These are phyloP conservation scores for Populus nigra DNA, from an alignment of 345 rosid species.

Conservation along the genomic window DNA sequence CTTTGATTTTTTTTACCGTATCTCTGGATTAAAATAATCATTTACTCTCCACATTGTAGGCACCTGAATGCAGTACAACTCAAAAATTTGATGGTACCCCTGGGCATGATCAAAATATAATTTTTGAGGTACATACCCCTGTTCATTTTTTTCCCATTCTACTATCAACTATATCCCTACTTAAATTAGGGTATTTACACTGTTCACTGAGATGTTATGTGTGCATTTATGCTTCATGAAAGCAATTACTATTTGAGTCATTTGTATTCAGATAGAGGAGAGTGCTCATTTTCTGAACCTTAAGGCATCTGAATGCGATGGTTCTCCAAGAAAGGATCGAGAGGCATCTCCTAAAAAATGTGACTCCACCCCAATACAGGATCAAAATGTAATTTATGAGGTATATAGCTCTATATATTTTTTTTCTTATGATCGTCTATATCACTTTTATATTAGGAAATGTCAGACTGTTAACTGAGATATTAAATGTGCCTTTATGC, in stretches of 20 bases:
- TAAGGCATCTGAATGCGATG: slow-evolving; percentile 14
- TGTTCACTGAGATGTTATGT: not conserved
- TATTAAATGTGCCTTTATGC: not conserved
- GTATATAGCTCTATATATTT: not conserved
- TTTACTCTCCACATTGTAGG: no score
- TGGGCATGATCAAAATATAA: slow-evolving; percentile 17
- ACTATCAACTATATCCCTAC: not conserved
- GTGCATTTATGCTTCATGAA: not conserved
- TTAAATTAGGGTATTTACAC: not conserved
- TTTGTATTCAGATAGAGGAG: slow-evolving; percentile 14
- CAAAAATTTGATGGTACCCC: slow-evolving; percentile 4
- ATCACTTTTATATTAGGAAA: not conserved
- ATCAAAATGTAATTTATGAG: slow-evolving; percentile 9
- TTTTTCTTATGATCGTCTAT: not conserved
- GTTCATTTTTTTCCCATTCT: not conserved
- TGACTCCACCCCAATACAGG: slow-evolving; percentile 11
- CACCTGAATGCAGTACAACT: not conserved
- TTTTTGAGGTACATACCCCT: not conserved
- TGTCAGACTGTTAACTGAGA: not conserved
- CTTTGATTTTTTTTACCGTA: not conserved
- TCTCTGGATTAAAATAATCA: not conserved
- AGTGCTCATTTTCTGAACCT: slow-evolving; percentile 11
- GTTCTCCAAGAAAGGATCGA: not conserved
- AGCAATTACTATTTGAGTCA: not conserved
- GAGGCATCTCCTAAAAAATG: not conserved